phyloP scores from a whole-genome alignment of 768 basidiomycete species.

The Termitomyces sp. region DNA sequence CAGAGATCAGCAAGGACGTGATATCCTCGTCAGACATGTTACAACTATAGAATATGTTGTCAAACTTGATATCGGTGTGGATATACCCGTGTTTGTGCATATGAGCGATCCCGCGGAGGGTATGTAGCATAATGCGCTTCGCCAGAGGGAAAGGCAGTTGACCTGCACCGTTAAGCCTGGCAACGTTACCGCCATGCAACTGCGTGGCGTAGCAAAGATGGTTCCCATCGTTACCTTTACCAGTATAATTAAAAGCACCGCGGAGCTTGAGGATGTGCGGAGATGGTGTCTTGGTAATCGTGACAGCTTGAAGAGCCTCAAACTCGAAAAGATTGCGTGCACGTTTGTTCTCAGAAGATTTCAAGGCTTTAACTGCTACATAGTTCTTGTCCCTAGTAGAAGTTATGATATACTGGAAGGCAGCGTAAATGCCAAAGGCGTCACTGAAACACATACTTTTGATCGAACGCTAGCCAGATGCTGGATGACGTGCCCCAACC shows the following conservation, averaged over 20 bases:
- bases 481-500: neutral
- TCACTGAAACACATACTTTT: neutral
- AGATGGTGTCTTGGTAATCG: neutral
- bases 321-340: neutral
- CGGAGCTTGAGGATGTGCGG: neutral
- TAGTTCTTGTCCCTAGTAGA: neutral
- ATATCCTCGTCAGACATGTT: neutral
- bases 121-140: neutral
- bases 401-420: neutral
- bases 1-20: neutral
- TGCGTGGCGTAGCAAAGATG: neutral
- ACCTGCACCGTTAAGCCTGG: neutral
- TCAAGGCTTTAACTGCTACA: neutral
- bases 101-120: neutral
- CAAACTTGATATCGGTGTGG: neutral
- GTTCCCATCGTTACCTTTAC: neutral
- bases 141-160: neutral
- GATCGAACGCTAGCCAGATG: neutral
- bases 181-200: neutral
- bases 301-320: neutral
- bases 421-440: neutral
- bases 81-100: neutral
- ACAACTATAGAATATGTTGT: neutral
- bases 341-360: neutral
- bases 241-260: neutral